Conservation (phyloP, 2,329 filamentous ascomycete genomes). For the Fusarium sp. region DNA sequence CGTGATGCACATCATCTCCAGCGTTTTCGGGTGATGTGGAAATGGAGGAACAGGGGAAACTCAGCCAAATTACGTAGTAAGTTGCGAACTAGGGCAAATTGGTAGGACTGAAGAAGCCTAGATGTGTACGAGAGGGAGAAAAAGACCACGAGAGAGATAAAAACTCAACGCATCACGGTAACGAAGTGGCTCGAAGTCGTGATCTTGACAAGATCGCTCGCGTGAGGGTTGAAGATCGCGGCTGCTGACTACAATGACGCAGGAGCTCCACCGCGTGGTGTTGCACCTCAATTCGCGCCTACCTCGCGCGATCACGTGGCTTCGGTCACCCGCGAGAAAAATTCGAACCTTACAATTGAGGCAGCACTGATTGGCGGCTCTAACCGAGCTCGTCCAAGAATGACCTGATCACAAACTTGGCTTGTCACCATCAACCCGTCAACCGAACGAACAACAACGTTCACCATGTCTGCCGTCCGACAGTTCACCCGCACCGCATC, state of each 20-base stretch:
- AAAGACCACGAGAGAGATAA: not conserved
- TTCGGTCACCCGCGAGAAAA: not conserved
- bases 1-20: slow-evolving; percentile 14
- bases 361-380: slow-evolving; percentile 44
- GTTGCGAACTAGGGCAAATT: not conserved
- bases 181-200: not conserved
- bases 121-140: rapidly evolving
- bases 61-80: not conserved
- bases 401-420: slow-evolving; percentile 48
- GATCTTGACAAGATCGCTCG: not conserved
- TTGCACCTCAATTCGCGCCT: not conserved
- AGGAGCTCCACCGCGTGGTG: slow-evolving; percentile 9
- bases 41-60: slow-evolving; percentile 4
- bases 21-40: not conserved
- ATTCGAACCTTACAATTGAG: slow-evolving; percentile 45
- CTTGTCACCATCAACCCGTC: slow-evolving; percentile 35
- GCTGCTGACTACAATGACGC: slow-evolving; percentile 23
- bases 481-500: slow-evolving; percentile 67
- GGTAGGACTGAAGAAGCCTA: not conserved
- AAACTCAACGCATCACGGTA: not conserved
- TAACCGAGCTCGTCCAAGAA: slow-evolving; percentile 48
- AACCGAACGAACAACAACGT: slow-evolving; percentile 41
- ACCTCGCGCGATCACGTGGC: slow-evolving; percentile 46
- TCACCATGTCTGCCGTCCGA: slow-evolving; percentile 70
- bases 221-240: slow-evolving; percentile 8